Base-by-base conservation (phyloP, 2,329 filamentous ascomycete genomes). In the Grosmannia huntii region DNA sequence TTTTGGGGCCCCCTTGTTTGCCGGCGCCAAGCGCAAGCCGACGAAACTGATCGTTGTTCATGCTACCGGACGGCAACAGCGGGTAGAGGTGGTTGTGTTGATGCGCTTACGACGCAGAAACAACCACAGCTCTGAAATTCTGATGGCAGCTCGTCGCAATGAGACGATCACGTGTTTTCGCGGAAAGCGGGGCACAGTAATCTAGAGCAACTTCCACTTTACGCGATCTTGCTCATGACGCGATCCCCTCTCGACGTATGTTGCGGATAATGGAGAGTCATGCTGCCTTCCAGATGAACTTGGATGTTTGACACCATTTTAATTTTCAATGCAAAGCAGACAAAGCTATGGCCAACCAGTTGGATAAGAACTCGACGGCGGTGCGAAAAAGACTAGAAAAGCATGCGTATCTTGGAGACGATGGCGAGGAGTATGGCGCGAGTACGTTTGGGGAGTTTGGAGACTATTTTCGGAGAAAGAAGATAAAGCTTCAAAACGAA, bases 31-130 rank as follows among this genome's bases (percentile, higher is more conserved):
- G 76, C 25, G 96, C 72, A 7, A 97, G 80, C 63, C 87, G 86
- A 57, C 94, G 86, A 67, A 99, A 99, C 66, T 96, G 89, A 50
- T 90, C 83, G 77, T 97, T 97, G 70, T 97, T 95, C 94, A 99
- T 97, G 6, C 56, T 57, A 12, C 57, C 27, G 38, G 36, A 57
- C 21, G 36, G 21, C n/a, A 56, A n/a, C 28, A 31, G 33, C 5
- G 48, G 6, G 16, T 16, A 27, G 21, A 11, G 25, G 21, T 16
- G 21, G 10, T 52, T 27, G 14, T 33, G 50, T 14, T 27, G 57
- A 54, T 50, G 21, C 52, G 38, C 21, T 44, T 44, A n/a, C n/a
- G n/a, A n/a, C n/a, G n/a, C n/a, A 19, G 41, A n/a, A 19, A 44
- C 41, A n/a, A n/a, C 19, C 41, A n/a, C n/a, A 9, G 41, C 41